Evolutionary conservation across 169 alveolate species (phyloP), one percentile per base, ranked within the genome.

Genomic region (Eimeria tenella): DNA sequence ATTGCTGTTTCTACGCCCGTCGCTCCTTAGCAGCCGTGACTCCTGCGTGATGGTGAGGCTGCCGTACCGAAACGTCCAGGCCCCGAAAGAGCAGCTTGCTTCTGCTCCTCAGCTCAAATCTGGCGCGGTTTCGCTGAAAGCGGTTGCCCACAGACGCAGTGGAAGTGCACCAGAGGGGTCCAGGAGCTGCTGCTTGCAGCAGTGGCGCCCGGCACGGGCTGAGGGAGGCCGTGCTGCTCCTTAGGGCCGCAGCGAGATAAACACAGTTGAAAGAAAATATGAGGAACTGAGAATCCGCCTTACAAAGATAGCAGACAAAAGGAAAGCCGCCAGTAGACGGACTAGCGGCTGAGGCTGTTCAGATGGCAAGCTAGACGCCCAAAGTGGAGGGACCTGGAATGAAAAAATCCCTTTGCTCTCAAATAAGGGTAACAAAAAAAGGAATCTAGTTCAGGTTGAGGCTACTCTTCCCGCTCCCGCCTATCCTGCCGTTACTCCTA

Each of bases 391-490:
- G 21, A 50, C 65, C 86, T 75, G 65, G 21, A 50, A 50, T 50
- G 62, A 75, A 75, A 75, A 71, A 58, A 52, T 25, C 89, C 89
- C 74, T 81, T 81, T 81, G 74, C 25, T 17, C 55, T 81, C 73
- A 81, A 81, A 81, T 58, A 58, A 81, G 73, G n/a, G 89, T 56
- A 81, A 81, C 89, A 55, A 81, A 58, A 58, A 53, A 56, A 17
- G 89, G 55, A 25, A 81, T 13, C 73, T n/a, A 23, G 89, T 23
- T 53, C 7, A 42, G 89, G 58, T 23, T 81, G 74, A n/a, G 19
- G 89, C 89, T 65, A 60, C 86, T 75, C 86, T 63, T 75, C 62
- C 86, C 83, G 65, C 86, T 75, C 86, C 65, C 65, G 89, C 74
- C 89, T 81, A 81, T 81, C 89, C 55, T 55, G 88, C 55, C 31